Conservation (phyloP, 2,329 filamentous ascomycete genomes). For the Thermoascus crustaceus region DNA sequence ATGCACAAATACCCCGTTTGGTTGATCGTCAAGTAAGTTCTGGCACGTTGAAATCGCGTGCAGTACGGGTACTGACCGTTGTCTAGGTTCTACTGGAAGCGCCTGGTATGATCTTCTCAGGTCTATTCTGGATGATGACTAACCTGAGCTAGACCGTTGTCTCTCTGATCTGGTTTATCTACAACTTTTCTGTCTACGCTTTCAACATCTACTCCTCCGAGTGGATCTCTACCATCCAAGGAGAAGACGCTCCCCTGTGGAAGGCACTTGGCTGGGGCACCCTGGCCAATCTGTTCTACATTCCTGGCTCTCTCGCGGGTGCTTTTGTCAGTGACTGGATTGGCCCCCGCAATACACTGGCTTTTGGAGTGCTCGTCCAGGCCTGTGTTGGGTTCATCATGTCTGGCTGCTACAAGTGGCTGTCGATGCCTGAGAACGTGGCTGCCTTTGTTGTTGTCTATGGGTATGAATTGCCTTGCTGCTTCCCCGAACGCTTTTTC, state of each 20-base stretch:
- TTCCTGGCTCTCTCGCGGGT: slow-evolving; percentile 72
- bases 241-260: slow-evolving; percentile 55
- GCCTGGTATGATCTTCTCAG: slow-evolving; percentile 41
- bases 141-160: slow-evolving; percentile 44
- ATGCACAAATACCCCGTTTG: slow-evolving; percentile 54
- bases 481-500: neutral
- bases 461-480: slow-evolving; percentile 36
- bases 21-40: slow-evolving; percentile 41
- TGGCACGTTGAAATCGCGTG: slow-evolving; percentile 42
- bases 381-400: slow-evolving; percentile 80
- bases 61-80: slow-evolving; percentile 34
- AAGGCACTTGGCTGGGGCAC: slow-evolving; percentile 82
- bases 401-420: slow-evolving; percentile 65
- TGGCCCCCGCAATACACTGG: slow-evolving; percentile 68
- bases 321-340: slow-evolving; percentile 70
- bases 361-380: slow-evolving; percentile 62
- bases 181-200: slow-evolving; percentile 76
- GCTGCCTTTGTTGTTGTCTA: slow-evolving; percentile 73
- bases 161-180: slow-evolving; percentile 75
- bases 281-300: slow-evolving; percentile 79
- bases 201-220: slow-evolving; percentile 78
- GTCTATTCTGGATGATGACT: slow-evolving; percentile 2
- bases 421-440: slow-evolving; percentile 60
- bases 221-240: slow-evolving; percentile 52
- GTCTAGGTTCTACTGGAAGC: slow-evolving; percentile 67